Evolutionary conservation across 169 alveolate species (phyloP).

Genomic region (Besnoitia besnoiti): DNA sequence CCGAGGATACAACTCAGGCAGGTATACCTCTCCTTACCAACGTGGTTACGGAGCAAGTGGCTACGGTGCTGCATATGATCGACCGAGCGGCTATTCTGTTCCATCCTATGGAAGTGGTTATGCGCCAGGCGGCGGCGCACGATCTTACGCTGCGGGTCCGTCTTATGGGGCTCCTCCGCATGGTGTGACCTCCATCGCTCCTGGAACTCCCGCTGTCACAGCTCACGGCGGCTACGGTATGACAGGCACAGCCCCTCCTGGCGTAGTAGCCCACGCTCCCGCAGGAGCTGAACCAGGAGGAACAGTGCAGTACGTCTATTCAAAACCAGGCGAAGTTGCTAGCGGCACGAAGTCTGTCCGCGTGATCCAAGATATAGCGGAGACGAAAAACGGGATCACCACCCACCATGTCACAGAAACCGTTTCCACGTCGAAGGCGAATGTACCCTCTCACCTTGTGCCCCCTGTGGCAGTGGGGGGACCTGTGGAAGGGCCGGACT

Average conservation of each 20-base stretch:
- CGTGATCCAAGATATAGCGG: constrained; percentile 22
- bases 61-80: not conserved
- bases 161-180: not conserved
- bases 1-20: not conserved
- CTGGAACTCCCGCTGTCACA: not conserved
- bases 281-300: not conserved
- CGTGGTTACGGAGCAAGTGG: not conserved
- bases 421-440: not conserved
- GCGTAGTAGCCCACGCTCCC: no score
- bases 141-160: not conserved
- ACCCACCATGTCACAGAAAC: constrained; percentile 33
- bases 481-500: not conserved
- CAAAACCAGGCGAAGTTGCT: constrained; percentile 21
- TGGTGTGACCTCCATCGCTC: not conserved
- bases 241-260: not conserved
- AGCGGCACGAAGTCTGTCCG: not conserved
- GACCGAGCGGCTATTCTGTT: not conserved
- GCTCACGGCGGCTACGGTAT: not conserved
- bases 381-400: constrained; percentile 12
- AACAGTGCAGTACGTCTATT: not conserved
- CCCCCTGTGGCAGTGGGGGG: not conserved
- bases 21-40: not conserved
- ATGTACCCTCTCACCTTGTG: not conserved
- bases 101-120: not conserved
- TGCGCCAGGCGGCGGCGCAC: not conserved